Evolutionary conservation across 805 yeast species (phyloP), one percentile per base, ranked within the genome.

Genomic region (Myxozyma mucilagina): DNA sequence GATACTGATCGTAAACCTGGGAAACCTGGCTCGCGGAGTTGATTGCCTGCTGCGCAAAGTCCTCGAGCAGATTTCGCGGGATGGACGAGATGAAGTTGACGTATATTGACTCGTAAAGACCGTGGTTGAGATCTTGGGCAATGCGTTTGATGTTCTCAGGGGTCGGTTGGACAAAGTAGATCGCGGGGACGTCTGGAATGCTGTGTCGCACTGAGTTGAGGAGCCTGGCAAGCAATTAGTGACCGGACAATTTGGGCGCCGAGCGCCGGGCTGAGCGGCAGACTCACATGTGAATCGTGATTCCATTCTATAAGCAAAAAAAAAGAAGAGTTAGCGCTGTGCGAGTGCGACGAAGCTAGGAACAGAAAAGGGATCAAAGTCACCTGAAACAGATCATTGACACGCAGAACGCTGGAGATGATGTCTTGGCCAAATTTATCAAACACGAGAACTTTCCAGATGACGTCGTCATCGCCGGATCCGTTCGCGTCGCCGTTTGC

Each of bases 1-100:
- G 78, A 74, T 92, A 94, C 75, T 94, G 99, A 74, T 94, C 99
- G 74, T 79, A 94, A 4, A 94, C 96, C 73, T 93, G 98, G 65
- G 87, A 83, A 59, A 94, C 87, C 68, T 83, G 84, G 62, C 78
- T 79, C 1, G 93, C 81, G 66, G 87, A 87, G 14, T 84, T 79
- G 52, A 83, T 68, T 0, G 96, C 87, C 32, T 90, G 93, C 54
- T 86, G 80, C 67, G 87, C 86, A 72, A 94, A 85, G 47, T 87
- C 91, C 73, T 94, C 99, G 57, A 94, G 80, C 43, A 91, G 77
- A 43, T 84, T 87, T 65, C 99, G 83, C 56, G 84, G 80, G 63
- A 94, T 79, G 13, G 88, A 82, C 5, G 94, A 86, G 0, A 96
- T 87, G 76, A 94, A 94, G 73, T 94, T 94, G 73, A 94, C 81